phyloP scores from a whole-genome alignment of 2,329 filamentous ascomycete species.

The Trichoderma koningiopsis region DNA sequence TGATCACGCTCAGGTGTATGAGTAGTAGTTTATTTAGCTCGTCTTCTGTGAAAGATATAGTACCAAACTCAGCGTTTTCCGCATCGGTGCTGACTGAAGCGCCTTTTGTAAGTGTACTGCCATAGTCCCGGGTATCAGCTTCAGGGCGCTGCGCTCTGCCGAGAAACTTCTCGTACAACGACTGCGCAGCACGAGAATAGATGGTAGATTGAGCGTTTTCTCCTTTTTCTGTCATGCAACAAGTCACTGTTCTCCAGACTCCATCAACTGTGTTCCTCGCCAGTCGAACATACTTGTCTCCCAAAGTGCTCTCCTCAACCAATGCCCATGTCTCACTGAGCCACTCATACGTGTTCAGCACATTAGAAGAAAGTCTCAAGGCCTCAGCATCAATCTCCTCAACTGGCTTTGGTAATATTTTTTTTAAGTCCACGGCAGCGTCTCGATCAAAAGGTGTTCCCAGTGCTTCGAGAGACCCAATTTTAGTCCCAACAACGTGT shows the following conservation, averaged over 20 bases:
- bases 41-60: background rate
- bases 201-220: background rate
- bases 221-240: background rate
- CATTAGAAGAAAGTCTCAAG: constrained; percentile 7
- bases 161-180: background rate
- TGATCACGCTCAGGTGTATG: background rate
- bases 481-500: background rate
- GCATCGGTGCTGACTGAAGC: background rate
- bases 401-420: background rate
- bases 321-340: background rate
- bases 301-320: background rate
- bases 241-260: background rate
- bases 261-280: background rate
- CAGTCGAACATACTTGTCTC: background rate
- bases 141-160: background rate
- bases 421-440: background rate
- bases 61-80: background rate
- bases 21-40: background rate
- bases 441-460: background rate
- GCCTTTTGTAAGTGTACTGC: background rate
- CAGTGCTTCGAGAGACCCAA: background rate
- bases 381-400: background rate
- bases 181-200: background rate
- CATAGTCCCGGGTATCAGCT: background rate
- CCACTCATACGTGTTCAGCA: background rate